Evolutionary conservation across 2,329 filamentous ascomycete species (phyloP).

Genomic region (Sporothrix brasiliensis): DNA sequence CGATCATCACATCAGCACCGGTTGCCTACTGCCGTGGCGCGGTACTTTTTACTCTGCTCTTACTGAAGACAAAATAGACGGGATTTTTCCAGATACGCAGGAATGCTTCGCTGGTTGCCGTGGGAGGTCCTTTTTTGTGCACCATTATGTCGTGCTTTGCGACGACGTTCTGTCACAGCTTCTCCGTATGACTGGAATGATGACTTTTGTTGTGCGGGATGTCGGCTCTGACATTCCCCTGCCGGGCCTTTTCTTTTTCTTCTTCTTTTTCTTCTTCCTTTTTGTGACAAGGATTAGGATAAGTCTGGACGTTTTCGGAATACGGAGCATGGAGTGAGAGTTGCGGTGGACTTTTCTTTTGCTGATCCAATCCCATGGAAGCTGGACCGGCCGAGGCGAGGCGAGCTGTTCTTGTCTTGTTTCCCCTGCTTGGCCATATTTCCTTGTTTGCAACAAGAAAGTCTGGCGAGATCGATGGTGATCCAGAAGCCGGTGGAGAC

Average conservation of each 20-base stretch:
- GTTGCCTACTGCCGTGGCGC: not conserved
- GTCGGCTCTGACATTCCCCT: slow-evolving; percentile 2
- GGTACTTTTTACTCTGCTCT: not conserved
- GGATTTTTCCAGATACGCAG: not conserved
- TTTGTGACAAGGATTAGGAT: too few relatives aligned
- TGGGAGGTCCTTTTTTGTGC: not conserved
- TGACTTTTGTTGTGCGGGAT: not conserved
- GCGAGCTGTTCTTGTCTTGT: slow-evolving; percentile 11
- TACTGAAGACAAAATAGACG: too few relatives aligned
- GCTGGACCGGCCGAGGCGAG: not conserved
- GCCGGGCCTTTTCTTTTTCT: not conserved
- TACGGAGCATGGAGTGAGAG: not conserved
- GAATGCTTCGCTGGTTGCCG: slow-evolving; percentile 20
- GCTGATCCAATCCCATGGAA: slow-evolving; percentile 5
- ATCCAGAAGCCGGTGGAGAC: slow-evolving; percentile 18
- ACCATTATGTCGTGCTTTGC: too few relatives aligned
- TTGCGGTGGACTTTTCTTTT: not conserved
- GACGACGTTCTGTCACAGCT: too few relatives aligned
- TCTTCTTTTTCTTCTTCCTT: not conserved
- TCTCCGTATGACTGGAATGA: too few relatives aligned
- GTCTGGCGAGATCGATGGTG: not conserved
- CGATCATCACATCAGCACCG: not conserved
- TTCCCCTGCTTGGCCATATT: not conserved
- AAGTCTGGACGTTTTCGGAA: not conserved
- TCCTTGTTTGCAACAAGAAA: not conserved